Conservation (phyloP, 163 green algal genomes). For the Prototheca cutis region DNA sequence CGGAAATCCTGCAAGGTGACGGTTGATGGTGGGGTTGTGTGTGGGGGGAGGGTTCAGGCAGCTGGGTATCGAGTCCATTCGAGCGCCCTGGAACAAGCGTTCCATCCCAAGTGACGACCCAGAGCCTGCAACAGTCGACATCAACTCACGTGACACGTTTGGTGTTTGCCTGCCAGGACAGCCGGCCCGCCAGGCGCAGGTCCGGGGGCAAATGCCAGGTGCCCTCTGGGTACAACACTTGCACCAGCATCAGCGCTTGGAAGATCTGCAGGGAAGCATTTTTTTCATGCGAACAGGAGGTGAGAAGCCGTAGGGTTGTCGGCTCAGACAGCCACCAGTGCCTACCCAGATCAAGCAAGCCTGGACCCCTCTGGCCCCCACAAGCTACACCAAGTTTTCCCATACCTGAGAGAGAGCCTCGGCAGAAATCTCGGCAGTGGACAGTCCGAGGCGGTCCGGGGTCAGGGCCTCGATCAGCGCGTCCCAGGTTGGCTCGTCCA, state of each 20-base stretch:
- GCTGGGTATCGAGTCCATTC: too few relatives aligned
- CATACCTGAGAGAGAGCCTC: constrained; percentile 38
- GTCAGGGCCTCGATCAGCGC: constrained; percentile 8
- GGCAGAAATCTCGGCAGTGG: constrained; percentile 12
- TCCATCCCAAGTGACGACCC: too few relatives aligned
- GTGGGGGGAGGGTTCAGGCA: too few relatives aligned
- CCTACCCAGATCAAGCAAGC: background rate
- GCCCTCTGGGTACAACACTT: constrained; percentile 4
- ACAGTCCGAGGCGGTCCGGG: background rate
- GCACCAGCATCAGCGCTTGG: constrained; percentile 36
- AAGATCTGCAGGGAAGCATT: constrained; percentile 22
- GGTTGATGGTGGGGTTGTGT: too few relatives aligned
- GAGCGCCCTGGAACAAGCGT: too few relatives aligned
- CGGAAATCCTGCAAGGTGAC: too few relatives aligned
- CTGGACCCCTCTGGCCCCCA: background rate
- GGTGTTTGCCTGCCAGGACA: constrained; percentile 9
- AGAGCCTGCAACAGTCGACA: too few relatives aligned
- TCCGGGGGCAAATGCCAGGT: constrained; percentile 6
- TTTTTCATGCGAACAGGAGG: background rate
- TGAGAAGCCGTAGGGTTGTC: background rate
- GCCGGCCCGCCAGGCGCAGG: constrained; percentile 17
- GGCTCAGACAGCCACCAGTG: background rate
- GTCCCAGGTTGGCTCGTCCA: constrained; percentile 19
- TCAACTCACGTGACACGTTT: constrained; percentile 18
- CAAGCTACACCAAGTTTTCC: too few relatives aligned